Evolutionary conservation across 2,329 filamentous ascomycete species (phyloP), one percentile per base, ranked within the genome.

Genomic region (Seiridium unicorne): DNA sequence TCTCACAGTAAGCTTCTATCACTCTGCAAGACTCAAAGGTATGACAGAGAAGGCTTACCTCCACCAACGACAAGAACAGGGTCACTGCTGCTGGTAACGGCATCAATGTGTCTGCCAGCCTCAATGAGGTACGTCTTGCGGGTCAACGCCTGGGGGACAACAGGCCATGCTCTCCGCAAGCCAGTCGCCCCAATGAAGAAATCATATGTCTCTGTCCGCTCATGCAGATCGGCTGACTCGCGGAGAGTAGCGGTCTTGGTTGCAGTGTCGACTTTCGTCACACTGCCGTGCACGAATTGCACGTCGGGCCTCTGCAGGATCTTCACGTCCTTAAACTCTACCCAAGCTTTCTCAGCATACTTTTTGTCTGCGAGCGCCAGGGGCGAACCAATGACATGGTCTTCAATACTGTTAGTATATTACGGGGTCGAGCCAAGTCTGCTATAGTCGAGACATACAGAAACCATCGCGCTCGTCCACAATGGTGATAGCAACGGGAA

Each of bases 401-500:
- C 90, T 92, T 61, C 18, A 49, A 26, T 11, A 40, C 13, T 38
- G 13, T 53, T 40, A 53, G 49, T 34, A 53, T 9, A 18, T 48
- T 26, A 18, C 46, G 8, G 26, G 10, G 13, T 11, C 34, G 32
- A 38, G 3, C 66, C 18, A 26, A 26, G 63, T 59, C 38, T 59
- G 13, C 32, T 40, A 5, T 18, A 5, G 47, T 58, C 56, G 63
- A 26, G 31, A 75, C 88, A 67, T 78, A 93, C 90, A 93, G 72
- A 87, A 93, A n/a, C 91, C 91, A 77, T 93, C 90, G n/a, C 89
- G 80, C 73, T 93, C 89, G 67, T 93, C 90, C 32, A 91, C 86
- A 31, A 93, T 82, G 31, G 89, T 92, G 55, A 93, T 87, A 44
- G 92, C 83, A 11, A 91, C 74, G 1, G 84, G 80, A 49, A 89